phyloP scores from a whole-genome alignment of 129 eudicot genomes.

The Dittrichia graveolens region DNA sequence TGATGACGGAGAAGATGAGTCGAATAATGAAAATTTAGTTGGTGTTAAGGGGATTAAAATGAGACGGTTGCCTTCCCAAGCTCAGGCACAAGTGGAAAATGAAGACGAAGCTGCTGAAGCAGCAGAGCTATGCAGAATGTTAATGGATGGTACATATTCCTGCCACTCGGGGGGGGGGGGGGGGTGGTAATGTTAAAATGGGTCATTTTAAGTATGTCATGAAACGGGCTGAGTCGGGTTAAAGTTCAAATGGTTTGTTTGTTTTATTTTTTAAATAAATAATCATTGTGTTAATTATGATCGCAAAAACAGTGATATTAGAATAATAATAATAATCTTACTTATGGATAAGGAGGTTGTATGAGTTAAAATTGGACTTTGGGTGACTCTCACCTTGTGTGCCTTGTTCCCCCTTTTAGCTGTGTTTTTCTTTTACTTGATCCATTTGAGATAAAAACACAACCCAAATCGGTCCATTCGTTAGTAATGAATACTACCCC shows the following conservation, averaged over 20 bases:
- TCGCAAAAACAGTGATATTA: neutral
- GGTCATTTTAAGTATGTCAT: neutral
- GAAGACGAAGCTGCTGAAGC: conserved; percentile 99
- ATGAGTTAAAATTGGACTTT: neutral
- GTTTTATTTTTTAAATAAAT: neutral
- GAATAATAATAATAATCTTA: neutral
- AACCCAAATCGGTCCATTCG: neutral
- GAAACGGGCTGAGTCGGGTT: conserved; percentile 7
- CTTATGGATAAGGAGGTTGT: neutral
- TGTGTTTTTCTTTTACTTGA: neutral
- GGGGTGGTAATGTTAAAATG: neutral
- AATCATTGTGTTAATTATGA: neutral
- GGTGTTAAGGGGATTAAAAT: conserved; percentile 91
- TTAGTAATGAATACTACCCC: neutral
- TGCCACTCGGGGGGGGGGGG: no score
- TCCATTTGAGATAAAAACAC: neutral
- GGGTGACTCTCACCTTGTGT: neutral
- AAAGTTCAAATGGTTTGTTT: neutral
- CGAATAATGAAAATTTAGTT: conserved; percentile 56
- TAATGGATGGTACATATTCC: conserved; percentile 77
- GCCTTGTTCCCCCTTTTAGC: neutral
- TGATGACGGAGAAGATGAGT: conserved; percentile 78
- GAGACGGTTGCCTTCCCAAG: conserved; percentile 84
- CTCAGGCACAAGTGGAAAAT: conserved; percentile 83
- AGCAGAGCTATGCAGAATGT: conserved; percentile 90